phyloP scores from a whole-genome alignment of 148 eudicot species.

The Amaranthus palmeri region DNA sequence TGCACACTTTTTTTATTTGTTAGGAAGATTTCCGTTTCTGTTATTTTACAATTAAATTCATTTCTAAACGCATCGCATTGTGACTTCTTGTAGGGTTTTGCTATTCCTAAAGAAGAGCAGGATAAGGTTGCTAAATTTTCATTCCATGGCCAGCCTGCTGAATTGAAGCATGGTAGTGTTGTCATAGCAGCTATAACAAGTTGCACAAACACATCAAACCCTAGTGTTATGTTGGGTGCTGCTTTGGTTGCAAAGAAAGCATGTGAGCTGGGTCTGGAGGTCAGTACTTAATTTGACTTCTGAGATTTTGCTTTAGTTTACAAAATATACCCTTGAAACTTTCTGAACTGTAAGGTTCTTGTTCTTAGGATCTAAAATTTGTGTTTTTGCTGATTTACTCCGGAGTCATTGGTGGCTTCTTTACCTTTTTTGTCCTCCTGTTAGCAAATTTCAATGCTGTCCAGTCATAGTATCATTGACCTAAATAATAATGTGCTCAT shows the following conservation, averaged over 20 bases:
- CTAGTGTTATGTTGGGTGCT: slow-evolving; percentile 99
- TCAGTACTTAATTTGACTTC: slow-evolving; percentile 25
- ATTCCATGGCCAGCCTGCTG: slow-evolving; percentile 84
- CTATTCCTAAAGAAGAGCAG: slow-evolving; percentile 76
- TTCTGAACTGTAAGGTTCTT: too few species aligned
- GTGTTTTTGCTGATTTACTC: too few species aligned
- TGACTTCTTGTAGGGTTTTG: slow-evolving; percentile 61
- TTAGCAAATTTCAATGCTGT: too few species aligned
- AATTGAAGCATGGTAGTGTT: slow-evolving; percentile 87
- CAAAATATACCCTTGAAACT: too few species aligned
- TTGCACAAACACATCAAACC: slow-evolving; percentile 97
- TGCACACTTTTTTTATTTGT: too few species aligned
- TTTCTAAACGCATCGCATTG: not conserved
- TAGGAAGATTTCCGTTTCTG: too few species aligned
- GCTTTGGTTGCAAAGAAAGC: slow-evolving; percentile 98
- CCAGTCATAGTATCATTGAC: too few species aligned
- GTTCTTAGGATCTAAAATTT: too few species aligned
- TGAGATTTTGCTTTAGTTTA: not conserved
- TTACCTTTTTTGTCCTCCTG: too few species aligned
- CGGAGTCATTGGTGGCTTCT: too few species aligned
- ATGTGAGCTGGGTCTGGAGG: slow-evolving; percentile 90
- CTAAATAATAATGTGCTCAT: too few species aligned
- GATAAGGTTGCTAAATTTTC: slow-evolving; percentile 75
- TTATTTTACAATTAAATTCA: not conserved
- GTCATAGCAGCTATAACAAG: slow-evolving; percentile 98